Evolutionary conservation across 495 filamentous ascomycete species (phyloP).

Genomic region (Pseudotulostoma volvatum): DNA sequence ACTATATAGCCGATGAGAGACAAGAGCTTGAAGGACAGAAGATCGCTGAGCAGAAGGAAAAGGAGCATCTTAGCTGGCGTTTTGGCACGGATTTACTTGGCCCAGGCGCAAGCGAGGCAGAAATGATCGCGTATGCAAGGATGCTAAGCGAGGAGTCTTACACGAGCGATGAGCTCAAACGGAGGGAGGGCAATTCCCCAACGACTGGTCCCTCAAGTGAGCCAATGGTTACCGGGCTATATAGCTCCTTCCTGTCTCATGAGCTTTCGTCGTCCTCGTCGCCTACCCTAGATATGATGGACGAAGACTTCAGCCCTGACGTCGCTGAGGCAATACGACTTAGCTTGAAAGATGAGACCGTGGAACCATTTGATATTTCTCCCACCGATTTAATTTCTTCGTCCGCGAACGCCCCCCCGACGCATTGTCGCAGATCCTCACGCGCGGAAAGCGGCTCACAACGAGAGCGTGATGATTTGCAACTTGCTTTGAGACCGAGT

Average conservation of each 20-base stretch:
- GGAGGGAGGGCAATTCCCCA: slow-evolving; percentile 34
- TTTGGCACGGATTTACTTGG: slow-evolving; percentile 71
- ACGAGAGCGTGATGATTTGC: slow-evolving; percentile 56
- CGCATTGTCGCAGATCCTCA: too few relatives aligned
- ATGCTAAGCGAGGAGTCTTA: slow-evolving; percentile 74
- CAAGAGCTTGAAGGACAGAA: slow-evolving; percentile 65
- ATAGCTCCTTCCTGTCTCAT: slow-evolving; percentile 35
- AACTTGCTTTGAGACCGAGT: slow-evolving; percentile 72
- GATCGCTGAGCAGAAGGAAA: slow-evolving; percentile 41
- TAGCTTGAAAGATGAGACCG: slow-evolving; percentile 43
- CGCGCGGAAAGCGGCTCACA: slow-evolving; percentile 22
- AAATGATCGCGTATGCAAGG: slow-evolving; percentile 74
- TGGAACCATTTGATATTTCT: slow-evolving; percentile 14
- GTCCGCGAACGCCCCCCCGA: too few relatives aligned
- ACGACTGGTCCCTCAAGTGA: slow-evolving; percentile 29
- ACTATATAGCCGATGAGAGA: slow-evolving; percentile 71
- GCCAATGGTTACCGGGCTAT: slow-evolving; percentile 22
- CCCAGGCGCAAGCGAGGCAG: slow-evolving; percentile 61
- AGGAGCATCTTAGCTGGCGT: slow-evolving; percentile 49
- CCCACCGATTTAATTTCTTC: too few relatives aligned
- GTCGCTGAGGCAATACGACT: slow-evolving; percentile 68
- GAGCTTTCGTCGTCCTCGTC: slow-evolving; percentile 27
- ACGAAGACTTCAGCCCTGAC: slow-evolving; percentile 52
- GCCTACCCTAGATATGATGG: slow-evolving; percentile 24
- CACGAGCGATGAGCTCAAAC: slow-evolving; percentile 41